A percentile compares a stretch with the other conserved stretches of the same genome.
These are phyloP conservation scores for Pontederia paniculata DNA, from an alignment of 176 grass and related monocot species.

Conservation along the genomic window DNA sequence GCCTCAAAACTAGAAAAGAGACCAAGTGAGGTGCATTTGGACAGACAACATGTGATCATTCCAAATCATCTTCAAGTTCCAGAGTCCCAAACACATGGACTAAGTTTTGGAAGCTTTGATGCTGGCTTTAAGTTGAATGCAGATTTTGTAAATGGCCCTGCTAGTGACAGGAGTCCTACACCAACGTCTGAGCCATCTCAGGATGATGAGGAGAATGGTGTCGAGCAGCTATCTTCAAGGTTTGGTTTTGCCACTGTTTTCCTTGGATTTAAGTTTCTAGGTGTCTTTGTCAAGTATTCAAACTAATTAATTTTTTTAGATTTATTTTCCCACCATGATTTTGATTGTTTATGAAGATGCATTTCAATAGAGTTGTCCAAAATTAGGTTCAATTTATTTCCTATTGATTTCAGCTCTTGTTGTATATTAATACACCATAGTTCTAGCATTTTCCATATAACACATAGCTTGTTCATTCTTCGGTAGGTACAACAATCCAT, in stretches of 20 bases:
- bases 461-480: too few relatives aligned
- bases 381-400: too few relatives aligned
- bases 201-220: slow-evolving; percentile 23
- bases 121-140: slow-evolving; percentile 32
- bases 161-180: slow-evolving; percentile 23
- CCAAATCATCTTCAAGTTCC: slow-evolving; percentile 84
- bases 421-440: too few relatives aligned
- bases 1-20: slow-evolving; percentile 32
- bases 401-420: too few relatives aligned
- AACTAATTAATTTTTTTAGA: too few relatives aligned
- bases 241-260: slow-evolving; percentile 8
- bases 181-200: slow-evolving; percentile 16
- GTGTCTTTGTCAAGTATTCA: too few relatives aligned
- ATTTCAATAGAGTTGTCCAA: too few relatives aligned
- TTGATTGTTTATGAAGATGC: too few relatives aligned
- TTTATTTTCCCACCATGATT: too few relatives aligned
- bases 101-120: slow-evolving; percentile 86
- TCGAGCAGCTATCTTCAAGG: slow-evolving; percentile 39
- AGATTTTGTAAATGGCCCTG: slow-evolving; percentile 27
- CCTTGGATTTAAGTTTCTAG: not conserved
- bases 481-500: too few relatives aligned
- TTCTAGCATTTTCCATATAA: too few relatives aligned
- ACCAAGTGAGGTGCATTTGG: slow-evolving; percentile 27
- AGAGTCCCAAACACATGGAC: slow-evolving; percentile 62
- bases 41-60: slow-evolving; percentile 78